Conservation (phyloP, 805 yeast genomes). For the Saturnispora ahearnii region DNA sequence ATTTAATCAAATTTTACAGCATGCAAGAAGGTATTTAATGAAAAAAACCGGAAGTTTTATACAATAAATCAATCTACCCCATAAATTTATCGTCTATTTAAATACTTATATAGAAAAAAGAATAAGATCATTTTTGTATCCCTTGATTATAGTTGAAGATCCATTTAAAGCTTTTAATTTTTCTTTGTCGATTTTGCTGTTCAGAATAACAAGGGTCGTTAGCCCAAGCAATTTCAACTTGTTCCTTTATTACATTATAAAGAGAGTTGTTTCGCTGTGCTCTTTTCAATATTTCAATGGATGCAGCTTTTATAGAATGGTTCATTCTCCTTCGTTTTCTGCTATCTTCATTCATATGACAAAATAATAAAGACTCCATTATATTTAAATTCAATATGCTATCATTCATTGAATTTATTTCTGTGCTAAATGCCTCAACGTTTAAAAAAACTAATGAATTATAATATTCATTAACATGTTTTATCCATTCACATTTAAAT, state of each 20-base stretch:
- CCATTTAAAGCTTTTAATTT: neutral
- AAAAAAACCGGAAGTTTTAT: neutral
- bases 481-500: neutral
- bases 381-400: neutral
- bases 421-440: neutral
- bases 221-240: neutral
- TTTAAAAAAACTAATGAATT: neutral
- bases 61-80: neutral
- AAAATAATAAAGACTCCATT: neutral
- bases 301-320: neutral
- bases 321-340: neutral
- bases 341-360: neutral
- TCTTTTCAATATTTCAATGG: neutral
- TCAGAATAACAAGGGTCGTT: neutral
- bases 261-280: neutral
- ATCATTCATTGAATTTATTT: neutral
- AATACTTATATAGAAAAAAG: neutral
- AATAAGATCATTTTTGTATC: neutral
- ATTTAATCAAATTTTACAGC: conserved; percentile 54
- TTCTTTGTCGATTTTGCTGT: neutral
- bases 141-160: neutral
- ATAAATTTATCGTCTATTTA: neutral
- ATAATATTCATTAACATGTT: neutral
- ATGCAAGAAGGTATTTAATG: neutral
- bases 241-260: neutral